Evolutionary conservation across 2,329 filamentous ascomycete genomes (phyloP), one percentile per base, ranked within the genome.

Genomic region (Pestalotiopsis sp.): DNA sequence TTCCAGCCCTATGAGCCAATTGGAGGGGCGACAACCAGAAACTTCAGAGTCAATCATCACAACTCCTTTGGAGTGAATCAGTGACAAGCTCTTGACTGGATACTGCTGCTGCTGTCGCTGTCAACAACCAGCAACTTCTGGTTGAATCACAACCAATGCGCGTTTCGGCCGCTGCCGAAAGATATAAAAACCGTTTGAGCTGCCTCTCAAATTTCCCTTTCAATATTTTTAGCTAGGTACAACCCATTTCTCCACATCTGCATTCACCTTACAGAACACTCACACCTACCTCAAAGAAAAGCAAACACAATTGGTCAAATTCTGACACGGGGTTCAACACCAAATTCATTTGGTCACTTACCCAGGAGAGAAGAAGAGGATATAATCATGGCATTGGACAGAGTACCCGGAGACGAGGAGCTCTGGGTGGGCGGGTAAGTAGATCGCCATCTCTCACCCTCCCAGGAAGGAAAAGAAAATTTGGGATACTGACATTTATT

Each of bases 351-450:
- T 9, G 7, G 45, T n/a, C 45, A 52, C 17, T 9, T 36, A 7
- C 31, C 31, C 31, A n/a, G n/a, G 45, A n/a, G 45, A 9, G n/a
- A 12, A 52, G 45, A n/a, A 52, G 45, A 36, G 7, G 7, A 36
- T 36, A 36, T 59, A 59, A 71, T 52, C 6, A 91, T 91, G 88
- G 82, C 86, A 6, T 81, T 94, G 72, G 90, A 92, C 77, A 87
- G 87, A 76, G 86, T 95, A 66, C 88, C 90, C 3, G 91, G 91
- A 38, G 86, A 89, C 72, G 85, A 91, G 71, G 89, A 93, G 71
- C 85, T 96, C 72, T 95, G 91, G 79, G 91, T 96, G 73, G 92
- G 93, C 81, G 92, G 93, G 93, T 95, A 84, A 81, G 87, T 73
- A 64, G 25, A 36, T 20, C 57, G 31, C 23, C 9, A 27, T 27